Percentiles rank a stretch among this genome's conserved stretches.
Evolutionary conservation across 108 stramenopile species (phyloP).

Genomic region (Nitzschia sp.): DNA sequence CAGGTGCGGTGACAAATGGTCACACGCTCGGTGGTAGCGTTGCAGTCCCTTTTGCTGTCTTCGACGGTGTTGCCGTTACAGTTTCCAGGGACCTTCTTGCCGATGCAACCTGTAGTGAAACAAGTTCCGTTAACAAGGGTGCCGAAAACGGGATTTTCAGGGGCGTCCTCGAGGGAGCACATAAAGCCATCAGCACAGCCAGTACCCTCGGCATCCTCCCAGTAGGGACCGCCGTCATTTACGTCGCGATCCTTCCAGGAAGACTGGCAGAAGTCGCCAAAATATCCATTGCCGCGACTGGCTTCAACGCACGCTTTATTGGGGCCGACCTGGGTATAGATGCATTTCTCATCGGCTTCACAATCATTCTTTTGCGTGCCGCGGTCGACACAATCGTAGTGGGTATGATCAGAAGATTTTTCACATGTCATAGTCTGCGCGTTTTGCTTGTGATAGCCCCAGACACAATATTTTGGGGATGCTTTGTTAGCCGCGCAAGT

Average conservation of each 20-base stretch:
- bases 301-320: not conserved
- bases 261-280: not conserved
- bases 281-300: not conserved
- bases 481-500: too few relatives aligned
- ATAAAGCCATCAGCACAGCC: not conserved
- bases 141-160: not conserved
- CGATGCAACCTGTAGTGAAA: not conserved
- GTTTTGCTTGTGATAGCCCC: too few relatives aligned
- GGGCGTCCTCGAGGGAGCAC: not conserved
- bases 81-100: slow-evolving; percentile 4
- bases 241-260: not conserved
- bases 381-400: not conserved
- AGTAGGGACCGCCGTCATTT: not conserved
- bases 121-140: not conserved
- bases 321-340: not conserved
- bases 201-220: not conserved
- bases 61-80: not conserved
- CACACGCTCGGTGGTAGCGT: not conserved
- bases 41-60: not conserved
- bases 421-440: too few relatives aligned
- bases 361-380: not conserved
- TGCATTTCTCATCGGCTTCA: not conserved
- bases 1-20: slow-evolving; percentile 6
- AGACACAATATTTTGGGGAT: too few relatives aligned
- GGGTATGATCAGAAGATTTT: too few relatives aligned